These are phyloP conservation scores for Vitis hybrid DNA, from an alignment of 177 flowering plant genomes.

Conservation along the genomic window DNA sequence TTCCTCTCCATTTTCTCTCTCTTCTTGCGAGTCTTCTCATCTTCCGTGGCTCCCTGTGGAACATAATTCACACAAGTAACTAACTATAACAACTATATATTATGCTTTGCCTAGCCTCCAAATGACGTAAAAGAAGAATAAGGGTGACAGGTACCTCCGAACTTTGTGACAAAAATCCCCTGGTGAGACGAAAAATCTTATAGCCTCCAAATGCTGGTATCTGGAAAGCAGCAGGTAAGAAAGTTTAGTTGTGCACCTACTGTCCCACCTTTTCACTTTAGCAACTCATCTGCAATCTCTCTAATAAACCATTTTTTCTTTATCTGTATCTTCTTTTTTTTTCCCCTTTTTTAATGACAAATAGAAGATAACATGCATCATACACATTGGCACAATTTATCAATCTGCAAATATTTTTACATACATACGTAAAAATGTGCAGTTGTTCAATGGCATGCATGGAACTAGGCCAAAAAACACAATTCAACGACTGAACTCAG, in stretches of 20 bases:
- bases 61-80: slow-evolving; percentile 2
- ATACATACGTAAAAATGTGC: background rate
- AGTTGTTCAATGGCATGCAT: background rate
- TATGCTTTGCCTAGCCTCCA: background rate
- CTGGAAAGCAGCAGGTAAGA: slow-evolving; percentile 31
- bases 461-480: background rate
- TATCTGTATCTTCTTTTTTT: background rate
- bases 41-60: slow-evolving; percentile 65
- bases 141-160: slow-evolving; percentile 58
- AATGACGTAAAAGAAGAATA: background rate
- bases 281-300: too few relatives aligned
- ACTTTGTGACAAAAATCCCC: slow-evolving; percentile 61
- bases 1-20: slow-evolving; percentile 93
- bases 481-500: background rate
- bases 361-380: background rate
- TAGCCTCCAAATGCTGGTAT: slow-evolving; percentile 82
- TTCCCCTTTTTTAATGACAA: background rate
- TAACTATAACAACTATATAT: background rate
- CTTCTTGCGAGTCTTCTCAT: slow-evolving; percentile 86
- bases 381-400: background rate
- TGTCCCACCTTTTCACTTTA: too few relatives aligned
- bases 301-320: background rate
- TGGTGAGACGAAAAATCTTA: slow-evolving; percentile 52
- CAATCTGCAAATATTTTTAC: background rate
- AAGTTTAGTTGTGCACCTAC: background rate